Evolutionary conservation across 208 protist species (phyloP).

Genomic region (Porcisia hertigi): DNA sequence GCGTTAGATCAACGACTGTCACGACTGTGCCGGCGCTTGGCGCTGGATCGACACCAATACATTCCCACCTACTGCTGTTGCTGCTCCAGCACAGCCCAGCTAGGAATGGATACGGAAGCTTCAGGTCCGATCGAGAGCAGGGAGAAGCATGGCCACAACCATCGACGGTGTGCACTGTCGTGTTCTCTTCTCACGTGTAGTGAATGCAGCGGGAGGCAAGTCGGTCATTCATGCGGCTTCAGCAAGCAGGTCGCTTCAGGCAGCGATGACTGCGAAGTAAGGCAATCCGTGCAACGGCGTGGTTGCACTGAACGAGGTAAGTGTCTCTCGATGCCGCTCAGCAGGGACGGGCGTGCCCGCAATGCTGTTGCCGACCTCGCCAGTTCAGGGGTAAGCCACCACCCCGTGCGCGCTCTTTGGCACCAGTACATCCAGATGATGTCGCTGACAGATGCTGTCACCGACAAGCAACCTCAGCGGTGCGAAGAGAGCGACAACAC

Average conservation of each 20-base stretch:
- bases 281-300: background rate
- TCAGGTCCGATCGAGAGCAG: background rate
- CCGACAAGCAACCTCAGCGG: background rate
- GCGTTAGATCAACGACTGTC: conserved; percentile 11
- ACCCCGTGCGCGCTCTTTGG: conserved; percentile 8
- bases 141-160: background rate
- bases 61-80: background rate
- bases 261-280: background rate
- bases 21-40: conserved; percentile 17
- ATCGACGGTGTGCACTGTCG: background rate
- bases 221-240: background rate
- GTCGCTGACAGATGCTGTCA: background rate
- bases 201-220: background rate
- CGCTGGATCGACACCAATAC: conserved; percentile 27
- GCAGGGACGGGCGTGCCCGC: background rate
- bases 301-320: background rate
- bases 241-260: background rate
- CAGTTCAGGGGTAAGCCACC: background rate
- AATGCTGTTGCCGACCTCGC: too few relatives aligned
- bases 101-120: background rate
- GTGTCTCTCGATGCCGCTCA: background rate
- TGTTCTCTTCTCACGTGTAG: background rate
- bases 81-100: background rate
- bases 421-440: background rate
- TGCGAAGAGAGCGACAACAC: background rate